Evolutionary conservation across 768 basidiomycete genomes (phyloP).

Genomic region (Lactarius evosmus): DNA sequence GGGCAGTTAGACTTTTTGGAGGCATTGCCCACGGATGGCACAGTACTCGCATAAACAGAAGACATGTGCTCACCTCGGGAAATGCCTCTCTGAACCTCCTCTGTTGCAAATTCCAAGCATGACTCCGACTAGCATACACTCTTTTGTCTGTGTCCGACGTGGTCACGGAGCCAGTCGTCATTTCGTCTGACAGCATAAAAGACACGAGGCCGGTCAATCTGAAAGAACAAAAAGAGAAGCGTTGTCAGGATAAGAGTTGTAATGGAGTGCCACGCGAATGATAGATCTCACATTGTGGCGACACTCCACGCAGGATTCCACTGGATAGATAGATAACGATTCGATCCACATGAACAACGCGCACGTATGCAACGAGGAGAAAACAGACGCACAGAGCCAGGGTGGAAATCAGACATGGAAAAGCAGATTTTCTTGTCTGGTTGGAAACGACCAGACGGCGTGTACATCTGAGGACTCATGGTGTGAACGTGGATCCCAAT

Average conservation of each 20-base stretch:
- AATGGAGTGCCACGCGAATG: constrained; percentile 7
- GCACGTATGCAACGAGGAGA: background rate
- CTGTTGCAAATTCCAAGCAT: constrained; percentile 80
- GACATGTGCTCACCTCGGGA: constrained; percentile 63
- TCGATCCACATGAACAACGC: constrained; percentile 5
- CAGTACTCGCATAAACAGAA: background rate
- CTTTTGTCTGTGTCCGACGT: constrained; percentile 78
- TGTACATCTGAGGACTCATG: constrained; percentile 64
- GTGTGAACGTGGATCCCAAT: constrained; percentile 5
- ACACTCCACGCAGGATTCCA: constrained; percentile 98
- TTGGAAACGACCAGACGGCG: constrained; percentile 86
- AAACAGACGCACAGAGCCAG: constrained; percentile 65
- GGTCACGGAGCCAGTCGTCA: constrained; percentile 91
- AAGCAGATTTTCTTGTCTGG: constrained; percentile 96
- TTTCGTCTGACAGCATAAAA: constrained; percentile 94
- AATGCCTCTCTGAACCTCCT: constrained; percentile 84
- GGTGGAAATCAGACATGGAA: constrained; percentile 96
- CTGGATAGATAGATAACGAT: constrained; percentile 38
- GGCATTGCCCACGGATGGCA: constrained; percentile 7
- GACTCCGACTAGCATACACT: constrained; percentile 70
- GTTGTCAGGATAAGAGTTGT: constrained; percentile 14
- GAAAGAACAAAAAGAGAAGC: constrained; percentile 22
- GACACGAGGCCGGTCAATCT: constrained; percentile 91
- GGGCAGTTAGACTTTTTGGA: background rate
- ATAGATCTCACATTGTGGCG: constrained; percentile 75